These are phyloP conservation scores for Fusarium sp. DNA, from an alignment of 2,329 filamentous ascomycete genomes.

Conservation along the genomic window DNA sequence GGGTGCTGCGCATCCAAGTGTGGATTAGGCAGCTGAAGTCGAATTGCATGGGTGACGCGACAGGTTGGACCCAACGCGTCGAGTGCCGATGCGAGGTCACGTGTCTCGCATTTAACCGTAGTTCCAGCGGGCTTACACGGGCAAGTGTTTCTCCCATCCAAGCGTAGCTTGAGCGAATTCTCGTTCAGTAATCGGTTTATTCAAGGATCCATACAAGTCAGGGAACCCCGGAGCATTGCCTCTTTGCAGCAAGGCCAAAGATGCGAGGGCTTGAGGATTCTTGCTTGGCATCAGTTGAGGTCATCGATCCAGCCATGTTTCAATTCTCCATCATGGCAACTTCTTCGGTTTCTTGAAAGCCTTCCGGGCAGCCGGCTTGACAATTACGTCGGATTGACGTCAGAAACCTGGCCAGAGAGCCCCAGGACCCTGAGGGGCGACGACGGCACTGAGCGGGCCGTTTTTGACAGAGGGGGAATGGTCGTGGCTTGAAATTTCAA, in stretches of 20 bases:
- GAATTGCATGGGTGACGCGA: slow-evolving; percentile 28
- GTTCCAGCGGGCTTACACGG: slow-evolving; percentile 10
- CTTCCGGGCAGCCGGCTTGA: background rate
- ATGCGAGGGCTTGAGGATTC: background rate
- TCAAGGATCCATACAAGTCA: background rate
- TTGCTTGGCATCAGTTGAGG: background rate
- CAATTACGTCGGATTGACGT: slow-evolving; percentile 33
- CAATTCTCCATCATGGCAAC: slow-evolving; percentile 2
- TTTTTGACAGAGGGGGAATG: slow-evolving; percentile 6
- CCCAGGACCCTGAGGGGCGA: slow-evolving; percentile 13
- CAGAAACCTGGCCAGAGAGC: slow-evolving; percentile 11
- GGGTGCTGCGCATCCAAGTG: background rate
- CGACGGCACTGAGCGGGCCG: slow-evolving; percentile 7
- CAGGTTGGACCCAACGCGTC: slow-evolving; percentile 20
- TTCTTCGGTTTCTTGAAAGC: background rate
- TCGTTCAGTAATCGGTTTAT: slow-evolving; percentile 30
- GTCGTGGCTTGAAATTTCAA: background rate
- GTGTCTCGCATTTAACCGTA: slow-evolving; percentile 14
- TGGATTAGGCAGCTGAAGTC: slow-evolving; percentile 14
- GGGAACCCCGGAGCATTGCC: background rate
- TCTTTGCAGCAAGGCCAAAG: background rate
- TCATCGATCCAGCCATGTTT: slow-evolving; percentile 1
- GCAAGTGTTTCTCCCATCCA: background rate
- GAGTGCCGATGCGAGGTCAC: slow-evolving; percentile 32
- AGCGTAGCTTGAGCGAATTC: background rate